Evolutionary conservation across 345 rosid species (phyloP), one percentile per base, ranked within the genome.

Genomic region (Isatis tinctoria): DNA sequence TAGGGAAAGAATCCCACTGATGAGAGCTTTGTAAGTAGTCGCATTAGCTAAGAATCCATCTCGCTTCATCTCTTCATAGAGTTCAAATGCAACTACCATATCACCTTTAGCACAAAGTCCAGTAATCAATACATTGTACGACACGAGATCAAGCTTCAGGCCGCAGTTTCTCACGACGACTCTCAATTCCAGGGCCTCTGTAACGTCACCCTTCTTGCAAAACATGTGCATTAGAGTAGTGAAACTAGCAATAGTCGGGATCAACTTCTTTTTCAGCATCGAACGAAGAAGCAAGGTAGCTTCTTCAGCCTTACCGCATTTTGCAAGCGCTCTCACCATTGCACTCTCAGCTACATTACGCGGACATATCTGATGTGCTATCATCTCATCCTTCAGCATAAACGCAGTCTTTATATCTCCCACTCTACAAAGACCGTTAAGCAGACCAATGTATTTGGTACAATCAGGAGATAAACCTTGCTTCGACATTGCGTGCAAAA

Each of bases 241-340:
- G 77, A 89, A 87, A 35, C 88, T 84, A 58, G 96, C 94, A 73
- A 86, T 49, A 30, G 96, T 89, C 16, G 98, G 98, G 81, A 87
- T 74, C 47, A 82, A 69, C 72, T 63, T 70, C 82, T 54, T 61
- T 58, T 59, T 80, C 63, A 91, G 82, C 96, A 91, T 89, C 75
- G 47, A 37, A 63, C 85, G 78, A 66, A 91, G 84, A 62, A 88
- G 78, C 65, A 91, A 63, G 51, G 60, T 76, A 73, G 96, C 88
- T 79, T 84, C 96, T 64, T 89, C 97, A 67, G 86, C 81, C 86
- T 89, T 91, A 32, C 98, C 89, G 60, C 86, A 88, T 64, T 63
- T 84, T 16, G 96, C 97, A 74, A 93, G 86, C 5, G 85, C 97
- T 83, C 97, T 85, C n/a, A 91, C 88, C 80, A 90, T 63, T 59